phyloP scores from a whole-genome alignment of 768 basidiomycete genomes.

The Nidularia sp. region DNA sequence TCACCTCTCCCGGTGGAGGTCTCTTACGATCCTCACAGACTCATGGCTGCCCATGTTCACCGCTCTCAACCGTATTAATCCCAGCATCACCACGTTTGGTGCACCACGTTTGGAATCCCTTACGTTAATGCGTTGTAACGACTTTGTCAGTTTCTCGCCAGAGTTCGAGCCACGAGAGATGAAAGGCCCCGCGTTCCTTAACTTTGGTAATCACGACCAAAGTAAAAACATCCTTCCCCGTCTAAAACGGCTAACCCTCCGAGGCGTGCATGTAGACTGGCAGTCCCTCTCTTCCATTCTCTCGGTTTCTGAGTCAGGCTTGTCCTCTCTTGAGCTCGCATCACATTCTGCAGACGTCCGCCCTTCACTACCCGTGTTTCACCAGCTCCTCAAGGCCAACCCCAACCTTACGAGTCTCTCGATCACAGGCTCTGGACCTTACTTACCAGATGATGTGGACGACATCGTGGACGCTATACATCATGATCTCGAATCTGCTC shows the following conservation, averaged over 20 bases:
- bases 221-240: slow-evolving; percentile 29
- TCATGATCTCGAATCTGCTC: slow-evolving; percentile 22
- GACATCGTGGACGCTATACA: slow-evolving; percentile 8
- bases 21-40: slow-evolving; percentile 50
- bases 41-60: slow-evolving; percentile 55
- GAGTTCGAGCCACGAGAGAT: slow-evolving; percentile 38
- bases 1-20: slow-evolving; percentile 49
- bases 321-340: slow-evolving; percentile 39
- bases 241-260: slow-evolving; percentile 44
- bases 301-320: slow-evolving; percentile 8
- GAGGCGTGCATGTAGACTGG: slow-evolving; percentile 60
- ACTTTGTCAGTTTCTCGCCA: slow-evolving; percentile 42
- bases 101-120: slow-evolving; percentile 45
- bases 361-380: slow-evolving; percentile 42
- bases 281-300: slow-evolving; percentile 31
- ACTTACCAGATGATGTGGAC: slow-evolving; percentile 18
- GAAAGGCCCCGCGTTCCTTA: slow-evolving; percentile 29
- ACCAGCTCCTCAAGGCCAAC: slow-evolving; percentile 34
- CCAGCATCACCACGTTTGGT: slow-evolving; percentile 22
- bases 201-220: slow-evolving; percentile 11
- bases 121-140: slow-evolving; percentile 57
- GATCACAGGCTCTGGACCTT: slow-evolving; percentile 46
- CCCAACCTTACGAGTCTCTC: slow-evolving; percentile 36
- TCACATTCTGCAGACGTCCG: slow-evolving; percentile 52
- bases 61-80: slow-evolving; percentile 43